Conservation (phyloP, 1,284 basidiomycete species). For the Malassezia obtusa region DNA sequence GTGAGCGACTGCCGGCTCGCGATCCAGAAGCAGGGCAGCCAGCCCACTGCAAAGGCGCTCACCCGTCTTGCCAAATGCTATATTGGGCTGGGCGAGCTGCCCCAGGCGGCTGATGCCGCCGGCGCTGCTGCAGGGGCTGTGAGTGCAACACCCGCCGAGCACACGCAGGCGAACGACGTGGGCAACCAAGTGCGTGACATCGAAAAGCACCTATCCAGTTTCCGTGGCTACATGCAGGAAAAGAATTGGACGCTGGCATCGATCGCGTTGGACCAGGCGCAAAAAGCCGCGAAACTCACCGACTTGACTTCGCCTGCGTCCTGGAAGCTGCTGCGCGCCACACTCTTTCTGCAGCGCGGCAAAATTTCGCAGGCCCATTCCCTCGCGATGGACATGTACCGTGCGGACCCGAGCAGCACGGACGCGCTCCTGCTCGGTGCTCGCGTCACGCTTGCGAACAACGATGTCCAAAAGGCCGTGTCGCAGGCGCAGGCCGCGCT, state of each 20-base stretch:
- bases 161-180: slow-evolving; percentile 26
- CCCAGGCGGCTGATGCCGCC: neutral
- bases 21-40: slow-evolving; percentile 54
- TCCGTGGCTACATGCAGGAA: slow-evolving; percentile 58
- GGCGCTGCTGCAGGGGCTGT: neutral
- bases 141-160: slow-evolving; percentile 1
- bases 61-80: slow-evolving; percentile 36
- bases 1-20: slow-evolving; percentile 70
- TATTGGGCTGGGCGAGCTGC: slow-evolving; percentile 30
- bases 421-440: slow-evolving; percentile 73
- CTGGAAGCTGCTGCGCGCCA: slow-evolving; percentile 28
- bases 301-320: slow-evolving; percentile 24
- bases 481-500: slow-evolving; percentile 66
- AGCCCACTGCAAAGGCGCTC: slow-evolving; percentile 28
- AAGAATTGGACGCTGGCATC: slow-evolving; percentile 51
- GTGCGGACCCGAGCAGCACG: slow-evolving; percentile 62
- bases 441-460: slow-evolving; percentile 64
- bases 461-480: slow-evolving; percentile 61
- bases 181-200: slow-evolving; percentile 26
- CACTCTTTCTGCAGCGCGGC: slow-evolving; percentile 27
- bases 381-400: slow-evolving; percentile 60
- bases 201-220: slow-evolving; percentile 50
- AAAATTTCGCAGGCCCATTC: slow-evolving; percentile 32
- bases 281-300: slow-evolving; percentile 20
- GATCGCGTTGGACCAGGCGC: slow-evolving; percentile 37